These are phyloP conservation scores for Boletales sp. DNA, from an alignment of 768 basidiomycete species.

Conservation along the genomic window DNA sequence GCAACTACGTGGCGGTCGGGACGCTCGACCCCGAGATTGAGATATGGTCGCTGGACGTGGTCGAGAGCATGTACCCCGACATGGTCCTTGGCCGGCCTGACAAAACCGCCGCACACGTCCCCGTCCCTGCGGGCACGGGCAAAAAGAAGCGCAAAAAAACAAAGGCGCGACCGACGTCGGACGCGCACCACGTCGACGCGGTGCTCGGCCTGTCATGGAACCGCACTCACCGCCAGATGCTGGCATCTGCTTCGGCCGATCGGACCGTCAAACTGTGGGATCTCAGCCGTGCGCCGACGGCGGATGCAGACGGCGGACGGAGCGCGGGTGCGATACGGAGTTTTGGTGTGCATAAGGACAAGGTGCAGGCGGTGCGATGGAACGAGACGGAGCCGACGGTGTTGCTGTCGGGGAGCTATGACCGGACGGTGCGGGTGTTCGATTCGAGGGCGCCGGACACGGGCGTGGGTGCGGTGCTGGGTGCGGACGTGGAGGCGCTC, in stretches of 20 bases:
- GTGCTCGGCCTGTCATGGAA: slow-evolving; percentile 96
- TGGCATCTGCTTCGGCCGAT: slow-evolving; percentile 92
- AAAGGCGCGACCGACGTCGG: slow-evolving; percentile 57
- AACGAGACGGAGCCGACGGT: slow-evolving; percentile 86
- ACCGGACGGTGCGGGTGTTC: slow-evolving; percentile 92
- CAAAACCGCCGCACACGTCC: slow-evolving; percentile 18
- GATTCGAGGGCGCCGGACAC: slow-evolving; percentile 82
- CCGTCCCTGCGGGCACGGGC: slow-evolving; percentile 80
- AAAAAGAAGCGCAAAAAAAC: slow-evolving; percentile 94
- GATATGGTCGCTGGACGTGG: slow-evolving; percentile 40
- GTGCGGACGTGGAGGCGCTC: slow-evolving; percentile 90
- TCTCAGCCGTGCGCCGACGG: slow-evolving; percentile 63
- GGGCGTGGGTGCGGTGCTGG: slow-evolving; percentile 81
- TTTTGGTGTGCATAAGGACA: slow-evolving; percentile 85
- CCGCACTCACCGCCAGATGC: slow-evolving; percentile 77
- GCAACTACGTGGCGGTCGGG: too few species aligned
- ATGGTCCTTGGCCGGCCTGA: slow-evolving; percentile 68
- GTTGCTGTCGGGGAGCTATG: slow-evolving; percentile 89
- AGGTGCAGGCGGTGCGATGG: slow-evolving; percentile 97
- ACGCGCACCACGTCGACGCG: slow-evolving; percentile 86
- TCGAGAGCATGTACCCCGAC: slow-evolving; percentile 93
- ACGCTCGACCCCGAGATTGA: slow-evolving; percentile 24
- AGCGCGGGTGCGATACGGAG: slow-evolving; percentile 67
- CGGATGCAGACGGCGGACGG: slow-evolving; percentile 43
- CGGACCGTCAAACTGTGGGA: slow-evolving; percentile 98